A percentile compares a stretch with the other conserved stretches of the same genome.
Conservation (phyloP, 1,284 basidiomycete genomes). For the Somion occarium region DNA sequence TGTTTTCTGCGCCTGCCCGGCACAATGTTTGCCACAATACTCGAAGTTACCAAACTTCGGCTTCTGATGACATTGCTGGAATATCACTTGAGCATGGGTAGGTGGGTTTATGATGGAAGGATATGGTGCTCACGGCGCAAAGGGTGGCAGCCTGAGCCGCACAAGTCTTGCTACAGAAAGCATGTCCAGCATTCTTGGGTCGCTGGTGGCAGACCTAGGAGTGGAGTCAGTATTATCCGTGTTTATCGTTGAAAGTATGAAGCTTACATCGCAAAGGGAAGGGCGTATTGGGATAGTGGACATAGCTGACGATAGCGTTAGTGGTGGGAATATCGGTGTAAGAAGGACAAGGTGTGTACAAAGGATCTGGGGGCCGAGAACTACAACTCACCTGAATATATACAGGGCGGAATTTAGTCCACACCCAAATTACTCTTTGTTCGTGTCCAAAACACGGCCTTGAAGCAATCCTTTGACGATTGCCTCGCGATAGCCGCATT, state of each 20-base stretch:
- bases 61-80: slow-evolving; percentile 50
- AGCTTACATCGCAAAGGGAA: slow-evolving; percentile 3
- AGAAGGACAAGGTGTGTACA: neutral
- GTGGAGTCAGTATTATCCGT: neutral
- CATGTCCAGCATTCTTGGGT: slow-evolving; percentile 11
- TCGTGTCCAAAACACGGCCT: neutral
- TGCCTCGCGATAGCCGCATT: neutral
- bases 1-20: slow-evolving; percentile 29
- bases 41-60: slow-evolving; percentile 47
- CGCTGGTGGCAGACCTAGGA: slow-evolving; percentile 12
- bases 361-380: neutral
- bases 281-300: neutral
- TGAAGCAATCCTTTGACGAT: neutral
- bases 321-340: neutral
- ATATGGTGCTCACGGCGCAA: slow-evolving; percentile 9
- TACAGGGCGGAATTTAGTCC: neutral
- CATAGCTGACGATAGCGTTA: neutral
- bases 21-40: slow-evolving; percentile 61
- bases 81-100: neutral
- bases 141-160: slow-evolving; percentile 12
- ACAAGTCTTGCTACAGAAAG: slow-evolving; percentile 16
- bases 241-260: neutral
- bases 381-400: neutral
- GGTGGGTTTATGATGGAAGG: neutral
- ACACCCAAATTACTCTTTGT: neutral